Conservation (phyloP, 768 basidiomycete genomes). For the Psilocybe sp. region DNA sequence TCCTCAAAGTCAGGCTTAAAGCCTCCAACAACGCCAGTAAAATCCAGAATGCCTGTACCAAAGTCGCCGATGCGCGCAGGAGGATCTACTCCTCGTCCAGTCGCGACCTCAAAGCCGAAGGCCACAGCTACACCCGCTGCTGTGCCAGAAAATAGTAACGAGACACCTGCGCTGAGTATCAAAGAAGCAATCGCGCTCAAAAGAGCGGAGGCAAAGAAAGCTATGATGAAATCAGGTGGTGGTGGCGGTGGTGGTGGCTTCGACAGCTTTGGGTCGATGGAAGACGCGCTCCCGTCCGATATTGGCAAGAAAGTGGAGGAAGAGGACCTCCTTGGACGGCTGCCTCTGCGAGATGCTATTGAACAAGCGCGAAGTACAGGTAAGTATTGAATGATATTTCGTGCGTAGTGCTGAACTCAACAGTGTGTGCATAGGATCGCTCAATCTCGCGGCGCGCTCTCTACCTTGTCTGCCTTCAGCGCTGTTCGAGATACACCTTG, state of each 20-base stretch:
- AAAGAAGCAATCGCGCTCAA: conserved; percentile 79
- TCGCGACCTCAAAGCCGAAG: conserved; percentile 14
- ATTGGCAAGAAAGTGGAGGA: conserved; percentile 32
- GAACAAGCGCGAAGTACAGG: conserved; percentile 77
- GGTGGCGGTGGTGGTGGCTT: conserved; percentile 14
- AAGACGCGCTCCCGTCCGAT: conserved; percentile 43
- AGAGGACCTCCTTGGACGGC: conserved; percentile 60
- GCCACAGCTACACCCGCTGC: conserved; percentile 4
- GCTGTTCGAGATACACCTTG: conserved; percentile 78
- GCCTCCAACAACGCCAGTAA: conserved; percentile 12
- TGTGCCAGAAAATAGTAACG: conserved; percentile 1
- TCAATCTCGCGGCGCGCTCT: conserved; percentile 75
- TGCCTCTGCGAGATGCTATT: conserved; percentile 70
- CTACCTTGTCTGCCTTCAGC: conserved; percentile 73
- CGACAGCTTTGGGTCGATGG: conserved; percentile 39
- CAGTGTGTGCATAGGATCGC: conserved; percentile 49
- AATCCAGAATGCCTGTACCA: conserved; percentile 13
- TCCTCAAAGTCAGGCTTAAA: conserved; percentile 23
- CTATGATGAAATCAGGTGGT: conserved; percentile 23
- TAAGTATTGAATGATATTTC: conserved; percentile 33
- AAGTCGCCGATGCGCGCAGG: no score
- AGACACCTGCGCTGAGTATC: conserved; percentile 45
- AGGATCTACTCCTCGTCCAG: conserved; percentile 18
- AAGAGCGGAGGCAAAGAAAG: conserved; percentile 76
- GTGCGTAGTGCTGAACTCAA: conserved; percentile 42